Conservation (phyloP, 148 eudicot genomes). For the Rhododendron ovatum region DNA sequence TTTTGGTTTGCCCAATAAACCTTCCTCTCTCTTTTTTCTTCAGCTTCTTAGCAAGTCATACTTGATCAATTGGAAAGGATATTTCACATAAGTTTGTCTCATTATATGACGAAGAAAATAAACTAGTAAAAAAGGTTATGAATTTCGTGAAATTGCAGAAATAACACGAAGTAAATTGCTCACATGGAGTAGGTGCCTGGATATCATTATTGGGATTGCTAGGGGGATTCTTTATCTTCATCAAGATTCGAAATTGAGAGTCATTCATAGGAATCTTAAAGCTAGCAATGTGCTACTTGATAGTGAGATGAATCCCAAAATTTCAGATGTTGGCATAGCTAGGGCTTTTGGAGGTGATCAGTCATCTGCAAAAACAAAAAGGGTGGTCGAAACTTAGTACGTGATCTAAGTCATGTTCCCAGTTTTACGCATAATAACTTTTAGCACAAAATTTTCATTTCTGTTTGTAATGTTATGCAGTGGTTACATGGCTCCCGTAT, state of each 20-base stretch:
- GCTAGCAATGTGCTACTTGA: conserved; percentile 7
- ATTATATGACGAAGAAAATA: neutral
- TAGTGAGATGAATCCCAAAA: conserved; percentile 6
- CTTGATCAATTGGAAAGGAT: neutral
- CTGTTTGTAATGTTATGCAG: too few relatives aligned
- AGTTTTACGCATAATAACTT: too few relatives aligned
- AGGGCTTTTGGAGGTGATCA: neutral
- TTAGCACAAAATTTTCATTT: too few relatives aligned
- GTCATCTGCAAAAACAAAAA: neutral
- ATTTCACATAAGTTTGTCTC: neutral
- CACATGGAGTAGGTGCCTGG: neutral
- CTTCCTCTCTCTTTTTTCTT: neutral
- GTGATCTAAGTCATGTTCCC: neutral
- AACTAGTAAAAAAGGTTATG: neutral
- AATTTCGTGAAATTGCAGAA: neutral
- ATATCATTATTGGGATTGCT: conserved; percentile 15
- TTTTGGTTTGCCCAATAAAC: conserved; percentile 1
- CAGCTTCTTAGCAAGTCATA: neutral
- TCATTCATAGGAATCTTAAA: conserved; percentile 17
- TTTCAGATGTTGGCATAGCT: neutral
- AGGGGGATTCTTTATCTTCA: conserved; percentile 16
- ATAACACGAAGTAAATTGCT: neutral
- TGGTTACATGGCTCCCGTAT: too few relatives aligned
- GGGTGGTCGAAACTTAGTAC: conserved; percentile 3
- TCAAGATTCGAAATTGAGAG: conserved; percentile 17